Base-by-base conservation (phyloP, 306 rosid genomes). In the Pyrus pyrifolia region DNA sequence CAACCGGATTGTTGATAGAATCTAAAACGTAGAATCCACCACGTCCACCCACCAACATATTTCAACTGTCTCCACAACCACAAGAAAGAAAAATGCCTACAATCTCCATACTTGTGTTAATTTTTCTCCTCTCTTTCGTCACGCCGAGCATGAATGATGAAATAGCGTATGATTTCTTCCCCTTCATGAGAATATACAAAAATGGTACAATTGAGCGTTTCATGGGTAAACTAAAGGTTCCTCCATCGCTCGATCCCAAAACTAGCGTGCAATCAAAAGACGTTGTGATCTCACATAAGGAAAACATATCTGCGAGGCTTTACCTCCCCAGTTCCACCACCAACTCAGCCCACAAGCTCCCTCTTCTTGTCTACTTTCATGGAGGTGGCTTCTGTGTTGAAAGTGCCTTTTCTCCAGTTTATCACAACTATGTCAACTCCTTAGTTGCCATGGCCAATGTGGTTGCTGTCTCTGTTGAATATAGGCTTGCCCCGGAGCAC, bases 361-460 rank as follows among this genome's bases (percentile, higher is more conserved):
- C 85, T 8, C 78, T 81, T 18, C 74, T 78, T 3, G 46, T 81
- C 11, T 78, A 81, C 72, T 62, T 78, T 22, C 85, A 81, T 65
- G 88, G 88, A 67, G 88, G 88, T 8, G 83, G 68, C 3, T 84
- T 84, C 67, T 6, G 72, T 1, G 35, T 78, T 5, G 81, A 57
- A 11, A 57, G 76, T 11, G 45, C 81, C 31, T 63, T 57, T 15
- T 59, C 74, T 13, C 74, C 76, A 2, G 9, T 10, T 6, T 81
- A 78, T 68, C 85, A 79, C 81, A 35, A 7, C 45, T 77, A 74
- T 25, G 14, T 78, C 3, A 13, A 21, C 66, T 31, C 83, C 25
- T 11, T 85, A 12, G 81, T 67, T 21, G 51, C 72, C 21, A 66
- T 33, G 1, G 81, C 88, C 12, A 67, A 78, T 27, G 51, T 64